Conservation (phyloP, 257 asterid genomes). For the Solanum neorickii region DNA sequence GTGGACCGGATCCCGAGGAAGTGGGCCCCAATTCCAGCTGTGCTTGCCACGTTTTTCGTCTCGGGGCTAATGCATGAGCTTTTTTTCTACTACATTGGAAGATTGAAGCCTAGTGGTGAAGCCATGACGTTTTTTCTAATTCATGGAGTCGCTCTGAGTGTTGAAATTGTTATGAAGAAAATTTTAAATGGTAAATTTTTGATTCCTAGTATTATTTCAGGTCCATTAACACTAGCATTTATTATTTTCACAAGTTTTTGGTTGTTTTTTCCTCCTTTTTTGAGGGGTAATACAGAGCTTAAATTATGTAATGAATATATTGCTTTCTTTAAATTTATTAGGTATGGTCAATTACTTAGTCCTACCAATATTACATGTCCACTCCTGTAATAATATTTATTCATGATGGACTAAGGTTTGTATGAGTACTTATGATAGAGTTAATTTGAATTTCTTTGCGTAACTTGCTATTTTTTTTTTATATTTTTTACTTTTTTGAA, state of each 20-base stretch:
- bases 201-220: slow-evolving; percentile 18
- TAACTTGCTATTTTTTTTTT: no score
- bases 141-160: slow-evolving; percentile 24
- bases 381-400: neutral
- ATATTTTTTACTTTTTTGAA: no score
- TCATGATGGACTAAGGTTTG: no score
- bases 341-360: slow-evolving; percentile 17
- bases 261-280: slow-evolving; percentile 51
- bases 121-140: slow-evolving; percentile 25
- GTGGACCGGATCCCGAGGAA: neutral
- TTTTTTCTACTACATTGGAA: slow-evolving; percentile 30
- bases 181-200: neutral
- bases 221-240: slow-evolving; percentile 21
- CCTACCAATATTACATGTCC: neutral
- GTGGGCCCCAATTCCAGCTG: slow-evolving; percentile 13
- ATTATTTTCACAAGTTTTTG: slow-evolving; percentile 27
- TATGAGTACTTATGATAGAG: no score
- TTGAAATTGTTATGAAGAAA: slow-evolving; percentile 23
- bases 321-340: slow-evolving; percentile 39
- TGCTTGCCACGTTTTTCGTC: slow-evolving; percentile 29
- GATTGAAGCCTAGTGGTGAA: slow-evolving; percentile 30
- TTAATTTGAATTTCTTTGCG: no score
- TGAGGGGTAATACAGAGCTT: slow-evolving; percentile 18
- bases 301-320: slow-evolving; percentile 44
- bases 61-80: slow-evolving; percentile 72